Evolutionary conservation across 2,329 filamentous ascomycete genomes (phyloP).

Genomic region (Thelonectria rubi): DNA sequence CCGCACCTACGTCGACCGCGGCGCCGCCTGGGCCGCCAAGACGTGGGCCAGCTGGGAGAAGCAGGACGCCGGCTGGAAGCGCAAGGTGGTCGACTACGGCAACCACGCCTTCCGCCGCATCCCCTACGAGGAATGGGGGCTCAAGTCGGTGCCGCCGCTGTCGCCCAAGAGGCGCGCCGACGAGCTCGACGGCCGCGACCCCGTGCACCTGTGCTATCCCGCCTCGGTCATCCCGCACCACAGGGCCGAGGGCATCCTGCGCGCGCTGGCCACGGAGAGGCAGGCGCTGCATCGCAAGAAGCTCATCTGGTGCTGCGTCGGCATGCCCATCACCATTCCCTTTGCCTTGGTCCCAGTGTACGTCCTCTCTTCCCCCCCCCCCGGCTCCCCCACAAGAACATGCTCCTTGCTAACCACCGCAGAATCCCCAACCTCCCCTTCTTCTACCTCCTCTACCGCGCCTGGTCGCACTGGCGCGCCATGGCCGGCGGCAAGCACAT

Average conservation of each 20-base stretch:
- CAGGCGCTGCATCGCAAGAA: slow-evolving; percentile 79
- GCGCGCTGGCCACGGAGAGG: slow-evolving; percentile 79
- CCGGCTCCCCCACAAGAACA: neutral
- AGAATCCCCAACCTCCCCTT: slow-evolving; percentile 95
- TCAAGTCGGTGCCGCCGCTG: slow-evolving; percentile 91
- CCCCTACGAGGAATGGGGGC: slow-evolving; percentile 95
- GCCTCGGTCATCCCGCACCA: slow-evolving; percentile 71
- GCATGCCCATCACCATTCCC: slow-evolving; percentile 84
- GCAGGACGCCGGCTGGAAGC: slow-evolving; percentile 87
- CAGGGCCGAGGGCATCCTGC: slow-evolving; percentile 72
- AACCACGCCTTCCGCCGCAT: slow-evolving; percentile 87
- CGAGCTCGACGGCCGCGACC: slow-evolving; percentile 68
- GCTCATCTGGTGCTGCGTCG: slow-evolving; percentile 82
- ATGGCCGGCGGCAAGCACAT: slow-evolving; percentile 85
- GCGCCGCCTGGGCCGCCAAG: slow-evolving; percentile 74
- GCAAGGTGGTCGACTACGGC: slow-evolving; percentile 83
- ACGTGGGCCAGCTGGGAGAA: slow-evolving; percentile 91
- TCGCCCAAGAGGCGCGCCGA: slow-evolving; percentile 72
- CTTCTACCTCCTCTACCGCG: slow-evolving; percentile 92
- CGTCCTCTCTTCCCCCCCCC: slow-evolving; percentile 53
- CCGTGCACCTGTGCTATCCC: slow-evolving; percentile 81
- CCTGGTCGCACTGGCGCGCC: slow-evolving; percentile 92
- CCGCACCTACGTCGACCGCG: slow-evolving; percentile 70
- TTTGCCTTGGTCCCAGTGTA: slow-evolving; percentile 88
- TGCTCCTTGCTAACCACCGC: slow-evolving; percentile 1